phyloP scores from a whole-genome alignment of 331 rosid species.

The Rosa hybrid region DNA sequence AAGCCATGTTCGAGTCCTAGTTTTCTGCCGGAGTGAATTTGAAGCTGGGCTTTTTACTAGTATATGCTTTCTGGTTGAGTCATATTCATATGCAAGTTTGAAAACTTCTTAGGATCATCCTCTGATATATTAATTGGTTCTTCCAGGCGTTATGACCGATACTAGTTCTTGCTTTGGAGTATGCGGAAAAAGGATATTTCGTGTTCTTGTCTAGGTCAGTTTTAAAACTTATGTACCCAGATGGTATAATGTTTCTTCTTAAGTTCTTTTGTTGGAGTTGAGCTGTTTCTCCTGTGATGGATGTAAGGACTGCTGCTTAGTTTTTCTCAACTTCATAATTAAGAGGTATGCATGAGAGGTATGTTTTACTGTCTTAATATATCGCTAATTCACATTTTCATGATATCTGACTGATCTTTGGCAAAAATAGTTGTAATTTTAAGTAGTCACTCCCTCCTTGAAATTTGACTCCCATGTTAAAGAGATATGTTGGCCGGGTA shows the following conservation, averaged over 20 bases:
- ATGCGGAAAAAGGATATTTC: constrained; percentile 32
- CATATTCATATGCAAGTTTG: not conserved
- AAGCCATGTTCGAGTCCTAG: not conserved
- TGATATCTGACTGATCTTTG: constrained; percentile 33
- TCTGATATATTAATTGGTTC: constrained; percentile 29
- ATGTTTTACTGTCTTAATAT: constrained; percentile 32
- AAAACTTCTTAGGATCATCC: not conserved
- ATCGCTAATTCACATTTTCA: not conserved
- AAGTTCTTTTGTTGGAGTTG: constrained; percentile 34
- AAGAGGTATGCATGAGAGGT: constrained; percentile 51
- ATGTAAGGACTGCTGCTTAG: constrained; percentile 52
- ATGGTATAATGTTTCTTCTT: constrained; percentile 37
- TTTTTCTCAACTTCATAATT: constrained; percentile 41
- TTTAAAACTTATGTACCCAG: constrained; percentile 45
- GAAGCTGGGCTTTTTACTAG: not conserved
- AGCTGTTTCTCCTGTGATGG: constrained; percentile 46
- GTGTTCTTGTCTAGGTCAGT: constrained; percentile 49
- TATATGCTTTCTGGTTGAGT: not conserved
- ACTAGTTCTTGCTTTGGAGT: constrained; percentile 45
- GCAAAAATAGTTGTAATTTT: not conserved
- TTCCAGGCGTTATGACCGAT: constrained; percentile 86
- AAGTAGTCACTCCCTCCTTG: not conserved
- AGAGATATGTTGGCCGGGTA: not conserved
- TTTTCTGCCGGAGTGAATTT: not conserved
- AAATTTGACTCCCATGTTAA: not conserved